These are phyloP conservation scores for Phytophthora pisi DNA, from an alignment of 352 stramenopile species.

Conservation along the genomic window DNA sequence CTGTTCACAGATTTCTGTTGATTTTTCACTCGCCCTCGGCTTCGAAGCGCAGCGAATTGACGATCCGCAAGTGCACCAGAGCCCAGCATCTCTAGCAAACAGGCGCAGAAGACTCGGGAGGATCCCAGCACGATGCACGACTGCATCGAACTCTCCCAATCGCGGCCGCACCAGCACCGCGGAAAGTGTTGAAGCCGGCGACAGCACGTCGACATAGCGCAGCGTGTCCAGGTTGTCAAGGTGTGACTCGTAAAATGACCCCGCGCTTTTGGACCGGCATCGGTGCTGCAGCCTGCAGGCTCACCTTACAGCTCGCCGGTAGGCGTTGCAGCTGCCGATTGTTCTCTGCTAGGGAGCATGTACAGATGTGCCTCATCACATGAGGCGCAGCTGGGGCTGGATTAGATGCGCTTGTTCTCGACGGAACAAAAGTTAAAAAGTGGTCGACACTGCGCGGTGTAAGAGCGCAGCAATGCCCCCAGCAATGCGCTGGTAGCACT, in stretches of 20 bases:
- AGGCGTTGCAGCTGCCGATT: conserved; percentile 24
- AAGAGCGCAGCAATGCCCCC: neutral
- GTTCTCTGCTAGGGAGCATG: conserved; percentile 20
- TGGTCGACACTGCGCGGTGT: conserved; percentile 5
- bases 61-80: neutral
- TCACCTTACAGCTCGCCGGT: conserved; percentile 1
- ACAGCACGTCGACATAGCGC: conserved; percentile 17
- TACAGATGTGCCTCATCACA: conserved; percentile 19
- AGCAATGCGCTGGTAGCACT: conserved; percentile 10
- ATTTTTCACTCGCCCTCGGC: too few species aligned
- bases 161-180: neutral
- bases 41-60: neutral
- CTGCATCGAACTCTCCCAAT: conserved; percentile 16
- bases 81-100: conserved; percentile 12
- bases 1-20: too few species aligned
- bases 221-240: neutral
- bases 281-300: neutral
- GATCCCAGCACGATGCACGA: conserved; percentile 19
- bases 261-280: neutral
- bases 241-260: neutral
- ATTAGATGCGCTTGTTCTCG: conserved; percentile 13
- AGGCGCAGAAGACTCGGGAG: conserved; percentile 12
- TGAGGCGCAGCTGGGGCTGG: conserved; percentile 8
- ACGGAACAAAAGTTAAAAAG: conserved; percentile 27
- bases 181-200: conserved; percentile 20